Evolutionary conservation across 768 basidiomycete genomes (phyloP).

Genomic region (Boletellus ananiceps): DNA sequence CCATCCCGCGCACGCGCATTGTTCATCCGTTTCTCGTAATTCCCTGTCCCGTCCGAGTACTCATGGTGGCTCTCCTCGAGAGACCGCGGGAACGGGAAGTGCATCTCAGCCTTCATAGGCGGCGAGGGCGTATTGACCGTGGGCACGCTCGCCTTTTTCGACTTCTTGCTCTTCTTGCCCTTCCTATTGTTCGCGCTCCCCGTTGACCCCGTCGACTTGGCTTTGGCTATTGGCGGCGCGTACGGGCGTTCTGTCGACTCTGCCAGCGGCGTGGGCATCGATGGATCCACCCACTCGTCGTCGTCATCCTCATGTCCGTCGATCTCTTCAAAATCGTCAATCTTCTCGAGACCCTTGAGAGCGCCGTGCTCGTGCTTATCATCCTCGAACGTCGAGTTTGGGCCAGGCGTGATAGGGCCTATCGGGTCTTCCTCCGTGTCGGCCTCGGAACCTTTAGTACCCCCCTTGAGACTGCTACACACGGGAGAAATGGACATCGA

Average conservation of each 20-base stretch:
- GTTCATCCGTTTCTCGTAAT: slow-evolving; percentile 57
- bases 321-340: slow-evolving; percentile 27
- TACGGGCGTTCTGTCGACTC: slow-evolving; percentile 20
- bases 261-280: slow-evolving; percentile 39
- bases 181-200: slow-evolving; percentile 24
- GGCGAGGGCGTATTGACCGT: slow-evolving; percentile 37
- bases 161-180: slow-evolving; percentile 36
- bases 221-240: slow-evolving; percentile 25
- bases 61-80: slow-evolving; percentile 35
- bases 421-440: slow-evolving; percentile 72
- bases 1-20: slow-evolving; percentile 72
- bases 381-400: slow-evolving; percentile 32
- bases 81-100: slow-evolving; percentile 65
- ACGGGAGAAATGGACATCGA: slow-evolving; percentile 44
- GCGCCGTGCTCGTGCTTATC: slow-evolving; percentile 15
- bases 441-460: slow-evolving; percentile 47
- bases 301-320: slow-evolving; percentile 33
- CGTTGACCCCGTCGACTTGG: slow-evolving; percentile 27
- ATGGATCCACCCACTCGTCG: slow-evolving; percentile 69
- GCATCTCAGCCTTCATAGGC: slow-evolving; percentile 30
- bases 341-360: slow-evolving; percentile 26
- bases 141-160: slow-evolving; percentile 33
- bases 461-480: slow-evolving; percentile 31
- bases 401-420: slow-evolving; percentile 66
- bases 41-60: slow-evolving; percentile 18